Base-by-base conservation (phyloP, 2,329 filamentous ascomycete genomes). In the Fusarium tricinctum region DNA sequence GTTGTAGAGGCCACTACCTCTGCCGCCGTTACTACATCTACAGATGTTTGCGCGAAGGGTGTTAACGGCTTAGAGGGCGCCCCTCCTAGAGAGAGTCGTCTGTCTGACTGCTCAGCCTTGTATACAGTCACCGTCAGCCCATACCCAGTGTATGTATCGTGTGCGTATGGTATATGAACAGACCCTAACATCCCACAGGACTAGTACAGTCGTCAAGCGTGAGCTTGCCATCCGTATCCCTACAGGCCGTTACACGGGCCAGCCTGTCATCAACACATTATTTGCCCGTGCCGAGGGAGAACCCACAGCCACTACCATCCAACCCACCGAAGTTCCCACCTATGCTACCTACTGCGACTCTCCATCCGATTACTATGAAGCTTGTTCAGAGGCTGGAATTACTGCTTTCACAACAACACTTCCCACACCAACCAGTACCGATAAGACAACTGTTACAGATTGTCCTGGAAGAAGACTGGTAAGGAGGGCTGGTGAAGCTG, bases 281-380 rank as follows among this genome's bases (percentile, higher is more conserved):
- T 23, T 35, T 6, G 44, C 28, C 2, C 59, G 44, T 6, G 64
- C 47, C 2, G 53, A 40, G 20, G 44, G n/a, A 19, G 33, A 26
- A 2, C 50, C 40, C 6, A 47, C 40, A 0, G 66, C 59, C 3
- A 66, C 66, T 3, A 66, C 68, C 2, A 59, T 68, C 22, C 17
- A 49, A 12, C 67, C 67, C 13, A 66, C 55, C 3, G 22, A 14
- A 2, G 7, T 38, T 3, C 68, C 64, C 6, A 3, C 17, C 3
- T 63, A 69, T 7, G 57, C 54, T 6, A 68, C 52, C 0, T 66
- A 66, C 32, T 71, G 61, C n/a, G 55, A 58, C n/a, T 51, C 58
- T 2, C 28, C 58, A 0, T n/a, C 43, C 2, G 46, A 20, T 6
- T 69, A 71, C 28, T 71, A 69, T 7, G 49, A 46, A 2, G 68